Conservation (phyloP, 1,284 basidiomycete species). For the Cryptococcus sp. region DNA sequence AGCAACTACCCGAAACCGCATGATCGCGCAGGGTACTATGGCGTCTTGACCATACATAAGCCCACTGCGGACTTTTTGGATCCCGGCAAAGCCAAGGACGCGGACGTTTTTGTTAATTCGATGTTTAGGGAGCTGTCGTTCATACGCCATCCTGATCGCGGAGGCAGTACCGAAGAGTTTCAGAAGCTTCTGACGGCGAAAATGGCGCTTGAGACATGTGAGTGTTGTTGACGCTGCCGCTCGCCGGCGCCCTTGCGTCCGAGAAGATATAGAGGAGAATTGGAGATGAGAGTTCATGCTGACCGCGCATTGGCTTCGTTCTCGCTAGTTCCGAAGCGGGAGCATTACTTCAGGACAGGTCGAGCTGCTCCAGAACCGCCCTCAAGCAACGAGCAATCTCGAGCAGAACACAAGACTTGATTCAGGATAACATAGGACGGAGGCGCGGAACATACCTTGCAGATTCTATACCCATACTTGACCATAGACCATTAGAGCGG, state of each 20-base stretch:
- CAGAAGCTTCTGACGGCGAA: slow-evolving; percentile 3
- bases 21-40: slow-evolving; percentile 13
- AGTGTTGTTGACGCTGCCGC: neutral
- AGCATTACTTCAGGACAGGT: too few relatives aligned
- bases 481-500: too few relatives aligned
- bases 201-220: slow-evolving; percentile 11
- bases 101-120: slow-evolving; percentile 9
- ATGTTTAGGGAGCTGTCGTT: slow-evolving; percentile 2
- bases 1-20: neutral
- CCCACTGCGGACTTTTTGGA: slow-evolving; percentile 9
- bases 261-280: neutral
- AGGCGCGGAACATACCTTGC: too few relatives aligned
- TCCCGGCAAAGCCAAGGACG: slow-evolving; percentile 3
- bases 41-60: slow-evolving; percentile 4
- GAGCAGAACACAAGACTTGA: too few relatives aligned
- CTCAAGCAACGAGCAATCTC: too few relatives aligned
- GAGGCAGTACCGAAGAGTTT: slow-evolving; percentile 2
- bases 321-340: too few relatives aligned
- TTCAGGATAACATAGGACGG: too few relatives aligned
- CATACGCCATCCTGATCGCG: slow-evolving; percentile 15
- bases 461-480: too few relatives aligned
- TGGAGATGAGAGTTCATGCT: neutral
- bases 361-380: too few relatives aligned
- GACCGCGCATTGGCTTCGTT: too few relatives aligned
- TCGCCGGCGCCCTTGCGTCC: too few relatives aligned